Evolutionary conservation across 2,329 filamentous ascomycete genomes (phyloP), one percentile per base, ranked within the genome.

Genomic region (Calonectria leucothoes): DNA sequence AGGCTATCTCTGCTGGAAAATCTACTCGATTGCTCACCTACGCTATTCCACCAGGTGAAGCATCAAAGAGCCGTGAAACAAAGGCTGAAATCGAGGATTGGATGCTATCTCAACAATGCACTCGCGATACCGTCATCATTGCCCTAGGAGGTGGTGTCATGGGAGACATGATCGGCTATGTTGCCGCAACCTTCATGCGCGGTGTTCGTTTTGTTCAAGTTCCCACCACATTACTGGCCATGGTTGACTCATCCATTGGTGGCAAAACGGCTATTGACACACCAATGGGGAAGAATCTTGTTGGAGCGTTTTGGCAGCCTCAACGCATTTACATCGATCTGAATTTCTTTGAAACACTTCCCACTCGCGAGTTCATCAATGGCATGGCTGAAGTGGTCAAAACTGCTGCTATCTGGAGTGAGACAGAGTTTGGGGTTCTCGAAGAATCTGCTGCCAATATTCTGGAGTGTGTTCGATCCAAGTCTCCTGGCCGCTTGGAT

Each of bases 351-450:
- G 95, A 98, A 82, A 98, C 95, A 1, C 88, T 99, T 25, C 96
- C 96, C 1, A 93, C 93, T 76, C 91, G 97, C 77, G 96, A 99
- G 85, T 96, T 99, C 82, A 95, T 98, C 85, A 99, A 99, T 83
- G 97, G 97, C 74, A 98, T 99, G 96, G 97, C 96, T 31, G 97
- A 99, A 87, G 96, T 99, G 35, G 91, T 98, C 83, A 98, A 98
- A 90, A 99, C 97, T 4, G 97, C 97, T 4, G 97, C 97, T 68
- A 98, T 99, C 79, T 98, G 96, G 91, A 92, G 98, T 81, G 95
- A 97, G 84, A 86, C 89, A 12, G 96, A 98, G 82, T 99, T 99
- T 82, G 90, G 93, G 52, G 87, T 93, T 15, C 88, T 99, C 23
- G 97, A 99, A 83, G 89, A 94, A 77, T 95, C 97, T 80, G 95